Base-by-base conservation (phyloP, 2,329 filamentous ascomycete species). In the Diaporthe citrichinensis region DNA sequence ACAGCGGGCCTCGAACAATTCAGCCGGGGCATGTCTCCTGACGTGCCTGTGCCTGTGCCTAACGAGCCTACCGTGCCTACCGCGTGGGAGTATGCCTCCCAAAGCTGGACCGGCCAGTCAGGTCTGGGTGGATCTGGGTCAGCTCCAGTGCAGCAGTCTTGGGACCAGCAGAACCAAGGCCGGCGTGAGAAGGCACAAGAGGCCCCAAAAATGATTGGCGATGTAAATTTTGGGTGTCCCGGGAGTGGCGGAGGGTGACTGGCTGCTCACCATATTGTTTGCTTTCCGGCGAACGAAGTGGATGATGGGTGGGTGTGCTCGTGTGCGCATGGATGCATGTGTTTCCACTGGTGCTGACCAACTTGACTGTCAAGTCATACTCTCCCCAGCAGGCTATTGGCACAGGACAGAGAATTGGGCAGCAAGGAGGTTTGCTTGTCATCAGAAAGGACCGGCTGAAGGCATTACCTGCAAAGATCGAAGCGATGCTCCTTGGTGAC, bases 41-140 rank as follows among this genome's bases (percentile, higher is more conserved):
- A 39, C n/a, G 53, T 49, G 69, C 69, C 68, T 59, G 53, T 49
- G 69, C 69, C 68, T 59, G 58, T 62, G 59, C 59, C 59, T 31
- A 39, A 39, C 3, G n/a, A 14, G 39, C 39, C 53, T 31, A 31
- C 28, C 14, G 53, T 51, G 46, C 31, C 65, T 53, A 68, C 65
- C 46, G 31, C 39, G 31, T 49, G 44, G 71, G 46, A 65, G 44
- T 53, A 41, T 46, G 25, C 8, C 58, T 49, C 36, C 39, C n/a
- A 28, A 34, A 41, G 46, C 49, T 28, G 65, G 9, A 10, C 14
- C 15, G 8, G 34, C 65, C 65, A 55, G 34, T 41, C 5, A 69
- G 31, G n/a, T 20, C n/a, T 28, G 6, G 49, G 23, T 69, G 46
- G 4, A 8, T n/a, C 31, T 46, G 15, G 46, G 31, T 25, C 44